These are phyloP conservation scores for Deuterostichococcus epilithicus DNA, from an alignment of 139 green algal species.

Conservation along the genomic window DNA sequence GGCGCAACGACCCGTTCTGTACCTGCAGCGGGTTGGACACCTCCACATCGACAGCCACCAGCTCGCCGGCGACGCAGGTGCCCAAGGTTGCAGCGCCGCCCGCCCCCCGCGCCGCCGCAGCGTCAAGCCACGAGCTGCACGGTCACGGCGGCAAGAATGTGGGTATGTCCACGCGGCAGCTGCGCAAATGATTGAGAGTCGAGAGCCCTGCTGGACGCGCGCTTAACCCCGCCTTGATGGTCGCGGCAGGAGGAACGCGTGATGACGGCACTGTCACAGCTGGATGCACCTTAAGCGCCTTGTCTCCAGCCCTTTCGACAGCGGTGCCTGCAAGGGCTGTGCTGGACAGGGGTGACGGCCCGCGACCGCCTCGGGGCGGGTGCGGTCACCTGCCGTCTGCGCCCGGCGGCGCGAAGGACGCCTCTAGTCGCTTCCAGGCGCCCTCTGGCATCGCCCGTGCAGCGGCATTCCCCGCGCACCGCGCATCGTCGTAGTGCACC, in stretches of 20 bases:
- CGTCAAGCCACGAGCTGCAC: background rate
- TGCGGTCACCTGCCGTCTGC: background rate
- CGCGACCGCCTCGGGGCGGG: background rate
- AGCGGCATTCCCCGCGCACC: conserved; percentile 44
- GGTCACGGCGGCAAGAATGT: no score
- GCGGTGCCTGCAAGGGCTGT: conserved; percentile 1
- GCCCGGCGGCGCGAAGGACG: conserved; percentile 15
- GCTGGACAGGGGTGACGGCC: conserved; percentile 3
- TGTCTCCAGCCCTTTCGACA: background rate
- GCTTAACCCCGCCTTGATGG: no score
- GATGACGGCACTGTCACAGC: no score
- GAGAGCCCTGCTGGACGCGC: no score
- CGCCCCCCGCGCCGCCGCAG: conserved; percentile 9
- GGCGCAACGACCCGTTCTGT: no score
- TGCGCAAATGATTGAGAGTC: no score
- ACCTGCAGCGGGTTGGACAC: conserved; percentile 73
- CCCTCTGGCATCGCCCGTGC: conserved; percentile 20
- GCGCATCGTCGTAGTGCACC: conserved; percentile 60
- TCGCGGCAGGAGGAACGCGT: no score
- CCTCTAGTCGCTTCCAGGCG: conserved; percentile 52
- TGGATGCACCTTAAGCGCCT: no score
- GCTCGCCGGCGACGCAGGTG: conserved; percentile 60
- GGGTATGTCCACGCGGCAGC: background rate
- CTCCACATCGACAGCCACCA: conserved; percentile 62
- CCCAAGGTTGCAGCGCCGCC: conserved; percentile 23